phyloP scores from a whole-genome alignment of 1,284 basidiomycete species.

The Porphyrellus sp. region DNA sequence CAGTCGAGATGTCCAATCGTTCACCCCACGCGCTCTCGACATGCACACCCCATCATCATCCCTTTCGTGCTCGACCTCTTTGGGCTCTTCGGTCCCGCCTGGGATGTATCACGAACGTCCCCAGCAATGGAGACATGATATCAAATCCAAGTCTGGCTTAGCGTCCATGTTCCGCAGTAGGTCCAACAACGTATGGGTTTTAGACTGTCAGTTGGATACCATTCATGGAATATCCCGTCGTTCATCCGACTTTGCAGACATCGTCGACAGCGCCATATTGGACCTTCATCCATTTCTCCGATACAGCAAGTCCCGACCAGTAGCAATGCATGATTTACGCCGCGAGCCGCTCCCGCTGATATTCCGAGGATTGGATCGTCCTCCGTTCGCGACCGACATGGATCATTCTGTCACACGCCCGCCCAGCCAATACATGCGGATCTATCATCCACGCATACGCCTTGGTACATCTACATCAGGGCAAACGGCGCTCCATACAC shows the following conservation, averaged over 20 bases:
- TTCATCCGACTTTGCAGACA: conserved; percentile 11
- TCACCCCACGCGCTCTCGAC: conserved; percentile 18
- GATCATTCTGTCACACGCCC: conserved; percentile 46
- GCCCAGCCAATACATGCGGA: conserved; percentile 42
- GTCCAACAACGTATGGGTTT: conserved; percentile 14
- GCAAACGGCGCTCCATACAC: conserved; percentile 46
- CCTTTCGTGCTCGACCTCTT: conserved; percentile 20
- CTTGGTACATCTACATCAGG: conserved; percentile 56
- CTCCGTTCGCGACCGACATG: conserved; percentile 39
- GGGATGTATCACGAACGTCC: conserved; percentile 24
- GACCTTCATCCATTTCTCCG: conserved; percentile 25
- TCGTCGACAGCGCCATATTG: conserved; percentile 29
- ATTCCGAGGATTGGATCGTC: conserved; percentile 43
- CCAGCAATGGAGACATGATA: conserved; percentile 31
- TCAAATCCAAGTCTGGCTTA: conserved; percentile 34
- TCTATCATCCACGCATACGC: conserved; percentile 50
- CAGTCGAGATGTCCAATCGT: conserved; percentile 16
- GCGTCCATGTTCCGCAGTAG: conserved; percentile 32
- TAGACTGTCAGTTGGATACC: conserved; percentile 18
- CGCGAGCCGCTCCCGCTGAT: conserved; percentile 31
- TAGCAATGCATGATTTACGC: conserved; percentile 39
- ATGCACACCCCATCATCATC: conserved; percentile 34
- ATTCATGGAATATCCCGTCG: not conserved
- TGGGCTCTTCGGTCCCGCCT: conserved; percentile 11
- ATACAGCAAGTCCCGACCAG: conserved; percentile 27